Evolutionary conservation across 805 yeast species (phyloP).

Genomic region (Kregervanrija delftensis): DNA sequence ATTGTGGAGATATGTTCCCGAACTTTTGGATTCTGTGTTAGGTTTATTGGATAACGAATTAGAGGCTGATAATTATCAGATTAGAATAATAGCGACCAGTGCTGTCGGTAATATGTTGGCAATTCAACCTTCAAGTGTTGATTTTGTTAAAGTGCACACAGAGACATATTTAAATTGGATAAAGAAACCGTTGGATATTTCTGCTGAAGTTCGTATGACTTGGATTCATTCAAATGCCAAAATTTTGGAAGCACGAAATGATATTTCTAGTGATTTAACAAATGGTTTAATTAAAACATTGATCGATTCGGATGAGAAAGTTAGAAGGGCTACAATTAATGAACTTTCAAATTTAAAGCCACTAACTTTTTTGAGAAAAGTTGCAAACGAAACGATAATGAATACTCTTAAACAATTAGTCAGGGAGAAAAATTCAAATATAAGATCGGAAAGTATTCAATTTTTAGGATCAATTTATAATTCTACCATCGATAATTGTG

Average conservation of each 20-base stretch:
- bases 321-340: conserved; percentile 54
- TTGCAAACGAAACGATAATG: conserved; percentile 43
- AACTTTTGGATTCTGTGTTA: conserved; percentile 61
- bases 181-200: conserved; percentile 64
- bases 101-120: conserved; percentile 64
- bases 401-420: conserved; percentile 52
- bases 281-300: conserved; percentile 61
- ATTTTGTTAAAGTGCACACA: conserved; percentile 51
- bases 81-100: conserved; percentile 63
- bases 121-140: conserved; percentile 39
- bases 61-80: conserved; percentile 56
- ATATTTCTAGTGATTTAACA: conserved; percentile 42
- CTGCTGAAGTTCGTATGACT: conserved; percentile 52
- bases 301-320: conserved; percentile 68
- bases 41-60: conserved; percentile 78
- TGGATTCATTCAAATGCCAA: conserved; percentile 61
- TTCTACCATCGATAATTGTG: conserved; percentile 28
- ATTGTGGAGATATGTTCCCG: conserved; percentile 77
- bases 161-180: conserved; percentile 67
- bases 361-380: conserved; percentile 37
- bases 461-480: conserved; percentile 52
- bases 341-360: conserved; percentile 43
- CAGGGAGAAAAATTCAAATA: conserved; percentile 63
- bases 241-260: conserved; percentile 39
- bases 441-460: conserved; percentile 52